These are phyloP conservation scores for Vitis cinerea DNA, from an alignment of 164 flowering plant genomes.

Conservation along the genomic window DNA sequence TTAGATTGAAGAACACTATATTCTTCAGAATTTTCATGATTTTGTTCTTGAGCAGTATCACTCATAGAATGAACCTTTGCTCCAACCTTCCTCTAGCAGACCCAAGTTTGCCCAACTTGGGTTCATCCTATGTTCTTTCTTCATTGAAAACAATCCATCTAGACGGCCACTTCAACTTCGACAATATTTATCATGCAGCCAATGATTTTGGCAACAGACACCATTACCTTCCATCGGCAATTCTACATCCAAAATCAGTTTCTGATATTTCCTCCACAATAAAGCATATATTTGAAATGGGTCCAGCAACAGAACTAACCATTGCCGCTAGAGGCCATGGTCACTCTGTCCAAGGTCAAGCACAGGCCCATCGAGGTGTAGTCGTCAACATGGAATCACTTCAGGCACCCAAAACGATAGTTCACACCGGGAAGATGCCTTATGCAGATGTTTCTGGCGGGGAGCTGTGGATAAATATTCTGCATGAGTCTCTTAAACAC, in stretches of 20 bases:
- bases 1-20: constrained; percentile 24
- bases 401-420: constrained; percentile 30
- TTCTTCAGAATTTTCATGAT: constrained; percentile 31
- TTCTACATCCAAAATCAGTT: constrained; percentile 65
- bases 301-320: constrained; percentile 51
- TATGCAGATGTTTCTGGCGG: constrained; percentile 86
- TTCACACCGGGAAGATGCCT: constrained; percentile 47
- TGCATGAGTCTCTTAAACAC: constrained; percentile 66
- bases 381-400: constrained; percentile 81
- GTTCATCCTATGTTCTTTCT: constrained; percentile 14
- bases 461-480: constrained; percentile 79
- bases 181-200: constrained; percentile 51
- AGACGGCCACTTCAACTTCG: constrained; percentile 50
- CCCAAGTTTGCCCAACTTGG: constrained; percentile 2
- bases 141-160: constrained; percentile 35
- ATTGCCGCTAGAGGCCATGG: constrained; percentile 93
- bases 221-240: constrained; percentile 57
- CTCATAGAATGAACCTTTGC: constrained; percentile 35
- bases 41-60: constrained; percentile 39
- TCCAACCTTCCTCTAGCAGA: constrained; percentile 31
- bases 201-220: constrained; percentile 75
- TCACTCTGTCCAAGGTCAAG: constrained; percentile 88
- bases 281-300: constrained; percentile 52
- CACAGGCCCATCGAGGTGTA: constrained; percentile 66
- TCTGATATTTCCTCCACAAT: constrained; percentile 59